phyloP scores from a whole-genome alignment of 768 basidiomycete genomes.

The Psilocybe cyanescens region DNA sequence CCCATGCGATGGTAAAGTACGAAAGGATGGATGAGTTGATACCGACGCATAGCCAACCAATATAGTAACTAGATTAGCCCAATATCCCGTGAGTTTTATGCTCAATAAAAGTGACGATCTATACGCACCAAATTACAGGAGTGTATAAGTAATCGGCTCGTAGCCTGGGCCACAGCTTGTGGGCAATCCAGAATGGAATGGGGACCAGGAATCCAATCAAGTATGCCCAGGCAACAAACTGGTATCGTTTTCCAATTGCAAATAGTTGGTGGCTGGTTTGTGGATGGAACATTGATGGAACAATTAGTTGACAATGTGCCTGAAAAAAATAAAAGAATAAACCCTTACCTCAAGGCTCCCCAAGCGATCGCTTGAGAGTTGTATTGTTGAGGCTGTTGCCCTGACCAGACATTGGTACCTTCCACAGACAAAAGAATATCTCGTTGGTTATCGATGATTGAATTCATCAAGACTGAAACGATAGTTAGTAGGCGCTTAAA shows the following conservation, averaged over 20 bases:
- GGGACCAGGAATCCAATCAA: slow-evolving; percentile 53
- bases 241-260: slow-evolving; percentile 46
- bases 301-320: background rate
- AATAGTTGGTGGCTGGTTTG: slow-evolving; percentile 43
- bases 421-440: slow-evolving; percentile 55
- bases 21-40: slow-evolving; percentile 48
- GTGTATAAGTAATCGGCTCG: slow-evolving; percentile 52
- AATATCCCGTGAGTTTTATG: background rate
- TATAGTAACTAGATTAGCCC: slow-evolving; percentile 39
- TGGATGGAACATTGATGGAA: background rate
- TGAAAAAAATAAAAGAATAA: background rate
- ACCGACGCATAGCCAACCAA: slow-evolving; percentile 53
- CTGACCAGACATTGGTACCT: slow-evolving; percentile 58
- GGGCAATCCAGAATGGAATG: slow-evolving; percentile 54
- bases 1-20: slow-evolving; percentile 45
- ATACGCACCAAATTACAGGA: slow-evolving; percentile 43
- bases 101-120: too few relatives aligned
- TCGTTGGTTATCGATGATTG: slow-evolving; percentile 54
- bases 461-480: slow-evolving; percentile 56
- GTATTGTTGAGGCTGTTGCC: slow-evolving; percentile 52
- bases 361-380: slow-evolving; percentile 57
- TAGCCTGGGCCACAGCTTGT: slow-evolving; percentile 48
- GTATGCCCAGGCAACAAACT: slow-evolving; percentile 53
- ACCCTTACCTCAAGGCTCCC: slow-evolving; percentile 46
- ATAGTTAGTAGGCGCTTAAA: background rate